These are phyloP conservation scores for Poa annua DNA, from an alignment of 176 grass and related monocot genomes.

Conservation along the genomic window DNA sequence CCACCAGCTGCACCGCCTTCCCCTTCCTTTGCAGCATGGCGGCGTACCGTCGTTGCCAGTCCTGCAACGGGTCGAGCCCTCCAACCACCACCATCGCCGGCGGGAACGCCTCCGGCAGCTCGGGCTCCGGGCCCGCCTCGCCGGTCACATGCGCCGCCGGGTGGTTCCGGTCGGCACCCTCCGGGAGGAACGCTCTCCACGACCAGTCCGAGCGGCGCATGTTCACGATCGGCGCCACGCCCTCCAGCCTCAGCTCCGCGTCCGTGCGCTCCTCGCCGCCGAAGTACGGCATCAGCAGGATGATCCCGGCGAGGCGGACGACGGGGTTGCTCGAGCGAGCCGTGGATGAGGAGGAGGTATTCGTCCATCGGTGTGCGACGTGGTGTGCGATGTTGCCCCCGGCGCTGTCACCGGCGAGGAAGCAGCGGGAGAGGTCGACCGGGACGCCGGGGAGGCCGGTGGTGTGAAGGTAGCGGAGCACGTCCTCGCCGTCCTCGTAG, in stretches of 20 bases:
- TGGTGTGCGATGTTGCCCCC: slow-evolving; percentile 80
- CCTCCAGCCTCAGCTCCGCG: slow-evolving; percentile 42
- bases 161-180: slow-evolving; percentile 55
- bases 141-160: slow-evolving; percentile 47
- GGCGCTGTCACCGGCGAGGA: slow-evolving; percentile 70
- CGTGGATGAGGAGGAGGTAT: background rate
- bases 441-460: slow-evolving; percentile 8
- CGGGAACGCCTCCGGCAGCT: slow-evolving; percentile 46
- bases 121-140: background rate
- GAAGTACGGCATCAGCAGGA: slow-evolving; percentile 64
- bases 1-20: background rate
- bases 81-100: slow-evolving; percentile 44
- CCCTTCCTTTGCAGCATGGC: slow-evolving; percentile 25
- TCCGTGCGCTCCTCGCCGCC: slow-evolving; percentile 57
- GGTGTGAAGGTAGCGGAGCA: slow-evolving; percentile 45
- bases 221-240: slow-evolving; percentile 49
- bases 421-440: slow-evolving; percentile 53
- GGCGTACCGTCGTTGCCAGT: slow-evolving; percentile 44
- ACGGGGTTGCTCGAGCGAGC: no score
- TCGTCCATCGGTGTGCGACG: slow-evolving; percentile 53
- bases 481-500: slow-evolving; percentile 60
- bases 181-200: slow-evolving; percentile 55
- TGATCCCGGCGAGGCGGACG: slow-evolving; percentile 47
- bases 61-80: slow-evolving; percentile 35
- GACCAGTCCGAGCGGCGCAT: slow-evolving; percentile 47